phyloP scores from a whole-genome alignment of 2,329 filamentous ascomycete species.

The Paraconiothyrium sp. region DNA sequence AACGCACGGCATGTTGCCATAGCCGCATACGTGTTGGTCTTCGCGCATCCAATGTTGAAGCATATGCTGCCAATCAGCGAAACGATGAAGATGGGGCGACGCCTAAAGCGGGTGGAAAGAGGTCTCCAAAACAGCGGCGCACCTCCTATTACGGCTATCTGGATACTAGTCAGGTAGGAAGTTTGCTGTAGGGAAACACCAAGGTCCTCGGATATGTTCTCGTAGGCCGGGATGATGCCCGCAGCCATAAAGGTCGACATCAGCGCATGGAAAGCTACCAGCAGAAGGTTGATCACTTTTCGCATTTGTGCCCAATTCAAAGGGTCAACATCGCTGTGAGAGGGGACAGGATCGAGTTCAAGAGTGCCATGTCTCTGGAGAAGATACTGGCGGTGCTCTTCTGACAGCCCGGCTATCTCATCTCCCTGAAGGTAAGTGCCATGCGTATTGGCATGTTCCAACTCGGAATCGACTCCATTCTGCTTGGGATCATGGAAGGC shows the following conservation, averaged over 20 bases:
- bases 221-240: constrained; percentile 64
- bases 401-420: constrained; percentile 48
- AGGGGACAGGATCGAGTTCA: constrained; percentile 64
- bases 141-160: constrained; percentile 63
- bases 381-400: constrained; percentile 61
- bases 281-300: constrained; percentile 62
- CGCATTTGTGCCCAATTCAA: constrained; percentile 63
- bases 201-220: constrained; percentile 62
- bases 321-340: constrained; percentile 61
- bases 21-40: constrained; percentile 58
- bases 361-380: constrained; percentile 63
- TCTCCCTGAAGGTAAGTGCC: constrained; percentile 38
- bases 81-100: constrained; percentile 64
- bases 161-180: constrained; percentile 65
- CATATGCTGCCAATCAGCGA: constrained; percentile 59
- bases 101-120: constrained; percentile 63
- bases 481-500: constrained; percentile 21
- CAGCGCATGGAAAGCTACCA: constrained; percentile 66
- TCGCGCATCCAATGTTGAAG: constrained; percentile 65
- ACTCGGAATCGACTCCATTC: constrained; percentile 26
- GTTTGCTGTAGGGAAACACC: constrained; percentile 58
- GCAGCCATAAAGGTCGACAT: constrained; percentile 67
- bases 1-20: constrained; percentile 64
- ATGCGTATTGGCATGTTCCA: constrained; percentile 39
- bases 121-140: constrained; percentile 67